Evolutionary conservation across 495 filamentous ascomycete genomes (phyloP).

Genomic region (Aspergillus taichungensis): DNA sequence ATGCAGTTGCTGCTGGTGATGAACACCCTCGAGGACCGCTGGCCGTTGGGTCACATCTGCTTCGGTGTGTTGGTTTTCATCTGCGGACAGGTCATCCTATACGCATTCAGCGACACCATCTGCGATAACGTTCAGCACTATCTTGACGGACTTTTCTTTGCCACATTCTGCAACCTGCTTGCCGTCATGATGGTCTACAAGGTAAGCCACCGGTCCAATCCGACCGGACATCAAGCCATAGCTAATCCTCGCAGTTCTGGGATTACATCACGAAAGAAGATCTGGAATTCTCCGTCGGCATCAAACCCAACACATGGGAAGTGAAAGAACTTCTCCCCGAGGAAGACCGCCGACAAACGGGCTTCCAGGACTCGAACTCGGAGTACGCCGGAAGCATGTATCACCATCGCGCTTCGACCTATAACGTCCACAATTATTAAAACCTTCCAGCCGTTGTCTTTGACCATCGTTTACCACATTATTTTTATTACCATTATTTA

Average conservation of each 20-base stretch:
- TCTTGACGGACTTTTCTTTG: conserved; percentile 90
- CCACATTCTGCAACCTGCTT: conserved; percentile 85
- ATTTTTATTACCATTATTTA: neutral
- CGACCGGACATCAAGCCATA: conserved; percentile 1
- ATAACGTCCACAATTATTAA: conserved; percentile 29
- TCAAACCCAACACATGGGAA: conserved; percentile 95
- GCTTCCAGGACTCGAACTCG: conserved; percentile 59
- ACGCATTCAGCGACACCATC: conserved; percentile 78
- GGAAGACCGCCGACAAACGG: conserved; percentile 70
- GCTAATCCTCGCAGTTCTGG: conserved; percentile 65
- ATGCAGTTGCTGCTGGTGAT: conserved; percentile 83
- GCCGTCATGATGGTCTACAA: conserved; percentile 99
- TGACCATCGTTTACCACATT: conserved; percentile 10
- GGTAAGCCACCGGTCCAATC: conserved; percentile 40
- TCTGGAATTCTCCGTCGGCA: conserved; percentile 94
- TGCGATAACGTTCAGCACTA: conserved; percentile 87
- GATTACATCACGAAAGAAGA: conserved; percentile 98
- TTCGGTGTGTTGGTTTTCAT: conserved; percentile 91
- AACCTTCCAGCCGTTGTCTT: conserved; percentile 4
- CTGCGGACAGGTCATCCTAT: conserved; percentile 85
- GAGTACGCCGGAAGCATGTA: conserved; percentile 54
- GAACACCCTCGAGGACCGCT: conserved; percentile 87
- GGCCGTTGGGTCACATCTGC: conserved; percentile 89
- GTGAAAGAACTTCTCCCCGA: conserved; percentile 91
- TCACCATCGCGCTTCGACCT: conserved; percentile 39